phyloP scores from a whole-genome alignment of 768 basidiomycete species.

The Mycena sanguinolenta region DNA sequence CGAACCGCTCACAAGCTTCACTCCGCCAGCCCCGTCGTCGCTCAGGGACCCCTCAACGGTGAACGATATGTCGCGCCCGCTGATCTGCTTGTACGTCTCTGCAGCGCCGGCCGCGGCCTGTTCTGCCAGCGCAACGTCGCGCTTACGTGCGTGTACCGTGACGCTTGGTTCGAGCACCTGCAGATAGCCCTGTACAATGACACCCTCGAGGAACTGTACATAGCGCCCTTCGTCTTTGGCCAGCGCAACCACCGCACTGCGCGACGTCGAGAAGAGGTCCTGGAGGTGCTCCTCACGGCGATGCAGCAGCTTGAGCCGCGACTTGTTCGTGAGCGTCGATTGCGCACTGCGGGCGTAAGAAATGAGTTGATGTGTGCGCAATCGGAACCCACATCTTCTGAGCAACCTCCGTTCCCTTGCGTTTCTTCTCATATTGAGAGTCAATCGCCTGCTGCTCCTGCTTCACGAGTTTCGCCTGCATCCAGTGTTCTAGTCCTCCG shows the following conservation, averaged over 20 bases:
- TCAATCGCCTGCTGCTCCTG: constrained; percentile 97
- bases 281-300: constrained; percentile 93
- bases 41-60: constrained; percentile 73
- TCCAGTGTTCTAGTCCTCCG: not conserved
- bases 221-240: constrained; percentile 79
- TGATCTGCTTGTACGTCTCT: constrained; percentile 79
- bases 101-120: constrained; percentile 77
- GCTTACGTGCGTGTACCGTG: constrained; percentile 74
- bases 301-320: constrained; percentile 90
- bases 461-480: constrained; percentile 95
- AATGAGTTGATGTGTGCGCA: constrained; percentile 18
- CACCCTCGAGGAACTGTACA: constrained; percentile 83
- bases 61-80: constrained; percentile 73
- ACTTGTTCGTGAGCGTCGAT: constrained; percentile 96
- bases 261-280: constrained; percentile 84
- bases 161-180: constrained; percentile 83
- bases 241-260: constrained; percentile 72
- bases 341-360: constrained; percentile 73
- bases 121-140: constrained; percentile 72
- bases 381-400: constrained; percentile 90
- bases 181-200: constrained; percentile 89
- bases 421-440: constrained; percentile 94
- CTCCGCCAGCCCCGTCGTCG: constrained; percentile 86
- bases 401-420: constrained; percentile 91
- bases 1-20: constrained; percentile 79